A percentile compares a stretch with the other conserved stretches of the same genome.
Conservation (phyloP, 2,329 filamentous ascomycete species). For the Raffaelea arxii region DNA sequence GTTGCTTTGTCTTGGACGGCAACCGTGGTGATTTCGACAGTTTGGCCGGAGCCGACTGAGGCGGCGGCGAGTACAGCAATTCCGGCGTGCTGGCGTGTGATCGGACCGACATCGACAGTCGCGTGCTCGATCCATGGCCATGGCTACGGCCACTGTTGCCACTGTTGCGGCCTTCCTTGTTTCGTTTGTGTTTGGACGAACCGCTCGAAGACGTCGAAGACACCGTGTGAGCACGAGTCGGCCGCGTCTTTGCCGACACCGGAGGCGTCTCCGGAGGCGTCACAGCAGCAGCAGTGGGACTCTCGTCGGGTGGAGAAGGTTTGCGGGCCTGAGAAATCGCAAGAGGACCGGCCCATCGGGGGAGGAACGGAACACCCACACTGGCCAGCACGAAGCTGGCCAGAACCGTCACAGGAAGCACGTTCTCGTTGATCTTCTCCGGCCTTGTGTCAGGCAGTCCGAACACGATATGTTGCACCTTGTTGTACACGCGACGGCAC, state of each 20-base stretch:
- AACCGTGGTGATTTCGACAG: conserved; percentile 5
- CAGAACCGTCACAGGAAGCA: conserved; percentile 69
- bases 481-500: conserved; percentile 76
- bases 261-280: conserved; percentile 17
- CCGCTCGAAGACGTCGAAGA: conserved; percentile 38
- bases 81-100: conserved; percentile 10
- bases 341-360: conserved; percentile 69
- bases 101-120: conserved; percentile 6
- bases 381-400: conserved; percentile 72
- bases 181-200: conserved; percentile 40
- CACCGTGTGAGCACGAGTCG: conserved; percentile 61
- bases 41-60: conserved; percentile 1
- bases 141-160: neutral
- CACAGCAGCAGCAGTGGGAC: conserved; percentile 18
- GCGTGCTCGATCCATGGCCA: neutral
- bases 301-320: conserved; percentile 54
- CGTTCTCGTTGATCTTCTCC: conserved; percentile 74
- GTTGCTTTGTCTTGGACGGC: conserved; percentile 5
- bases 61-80: conserved; percentile 4
- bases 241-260: conserved; percentile 35
- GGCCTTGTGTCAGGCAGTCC: conserved; percentile 60
- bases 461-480: conserved; percentile 81
- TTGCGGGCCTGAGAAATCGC: conserved; percentile 75
- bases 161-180: conserved; percentile 28
- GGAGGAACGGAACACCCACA: conserved; percentile 63